These are phyloP conservation scores for Coemansia sp. DNA, from an alignment of 192 early-diverging fungal genomes.

Conservation along the genomic window DNA sequence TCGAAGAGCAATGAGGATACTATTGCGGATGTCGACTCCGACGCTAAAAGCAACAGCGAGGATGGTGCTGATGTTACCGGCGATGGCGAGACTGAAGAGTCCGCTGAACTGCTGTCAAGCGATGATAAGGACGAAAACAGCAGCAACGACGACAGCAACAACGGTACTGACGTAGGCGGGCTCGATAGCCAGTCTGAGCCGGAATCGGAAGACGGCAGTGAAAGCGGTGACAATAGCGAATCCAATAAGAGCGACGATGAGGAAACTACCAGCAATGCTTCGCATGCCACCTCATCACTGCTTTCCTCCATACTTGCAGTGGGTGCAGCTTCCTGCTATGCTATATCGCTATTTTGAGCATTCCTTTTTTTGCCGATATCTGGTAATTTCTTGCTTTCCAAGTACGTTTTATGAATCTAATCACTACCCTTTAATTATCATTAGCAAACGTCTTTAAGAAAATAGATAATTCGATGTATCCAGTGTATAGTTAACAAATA, in stretches of 20 bases:
- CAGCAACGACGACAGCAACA: not conserved
- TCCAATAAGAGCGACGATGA: not conserved
- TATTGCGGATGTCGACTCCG: not conserved
- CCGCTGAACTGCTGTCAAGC: not conserved
- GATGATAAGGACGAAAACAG: not conserved
- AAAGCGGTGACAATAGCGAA: not conserved
- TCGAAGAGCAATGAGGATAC: not conserved
- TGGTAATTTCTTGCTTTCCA: not conserved
- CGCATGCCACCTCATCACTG: not conserved
- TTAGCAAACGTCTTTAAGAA: not conserved
- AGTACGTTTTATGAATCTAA: not conserved
- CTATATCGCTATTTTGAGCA: constrained; percentile 1
- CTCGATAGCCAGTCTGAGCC: not conserved
- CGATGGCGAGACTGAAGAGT: not conserved
- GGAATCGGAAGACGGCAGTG: not conserved
- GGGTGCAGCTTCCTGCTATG: not conserved
- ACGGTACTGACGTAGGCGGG: not conserved
- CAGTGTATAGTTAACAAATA: not conserved
- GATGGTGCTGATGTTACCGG: not conserved
- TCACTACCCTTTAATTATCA: not conserved
- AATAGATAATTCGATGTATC: not conserved
- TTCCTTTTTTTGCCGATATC: not conserved
- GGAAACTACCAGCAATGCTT: not conserved
- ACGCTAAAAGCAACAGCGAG: not conserved
- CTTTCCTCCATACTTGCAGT: not conserved